Conservation (phyloP, 345 rosid genomes). For the Kandelia obovata region DNA sequence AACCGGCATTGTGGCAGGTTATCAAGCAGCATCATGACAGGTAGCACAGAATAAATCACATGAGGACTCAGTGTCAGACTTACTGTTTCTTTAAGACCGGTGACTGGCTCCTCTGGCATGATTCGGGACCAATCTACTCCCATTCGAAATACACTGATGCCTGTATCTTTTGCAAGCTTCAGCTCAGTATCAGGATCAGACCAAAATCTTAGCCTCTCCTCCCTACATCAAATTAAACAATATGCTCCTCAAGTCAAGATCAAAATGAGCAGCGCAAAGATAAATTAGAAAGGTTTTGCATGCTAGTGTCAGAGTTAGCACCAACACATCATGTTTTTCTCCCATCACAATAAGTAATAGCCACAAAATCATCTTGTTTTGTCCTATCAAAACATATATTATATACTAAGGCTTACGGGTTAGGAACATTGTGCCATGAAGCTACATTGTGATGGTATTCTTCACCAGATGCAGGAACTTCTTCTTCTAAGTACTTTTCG, state of each 20-base stretch:
- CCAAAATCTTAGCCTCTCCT: slow-evolving; percentile 93
- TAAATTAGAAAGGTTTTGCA: not conserved
- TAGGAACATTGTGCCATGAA: slow-evolving; percentile 90
- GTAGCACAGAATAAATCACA: slow-evolving; percentile 16
- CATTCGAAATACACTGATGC: slow-evolving; percentile 76
- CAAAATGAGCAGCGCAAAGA: not conserved
- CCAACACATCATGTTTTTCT: not conserved
- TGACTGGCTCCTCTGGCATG: slow-evolving; percentile 84
- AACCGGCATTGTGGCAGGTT: slow-evolving; percentile 3
- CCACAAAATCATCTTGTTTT: not conserved
- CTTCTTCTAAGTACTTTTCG: slow-evolving; percentile 47
- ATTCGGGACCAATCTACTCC: slow-evolving; percentile 90
- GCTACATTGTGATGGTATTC: slow-evolving; percentile 72
- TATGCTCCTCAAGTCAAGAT: slow-evolving; percentile 14
- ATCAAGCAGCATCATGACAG: slow-evolving; percentile 6
- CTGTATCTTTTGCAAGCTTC: slow-evolving; percentile 82
- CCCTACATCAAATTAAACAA: slow-evolving; percentile 46
- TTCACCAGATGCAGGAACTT: slow-evolving; percentile 25
- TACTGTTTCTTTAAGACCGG: slow-evolving; percentile 63
- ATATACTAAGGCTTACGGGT: slow-evolving; percentile 58
- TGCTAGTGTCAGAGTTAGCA: not conserved
- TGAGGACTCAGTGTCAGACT: slow-evolving; percentile 28
- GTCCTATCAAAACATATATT: not conserved
- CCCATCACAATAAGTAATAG: not conserved
- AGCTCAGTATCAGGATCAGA: slow-evolving; percentile 91